phyloP scores from a whole-genome alignment of 257 asterid species.

The Parsonsia alboflavescens region DNA sequence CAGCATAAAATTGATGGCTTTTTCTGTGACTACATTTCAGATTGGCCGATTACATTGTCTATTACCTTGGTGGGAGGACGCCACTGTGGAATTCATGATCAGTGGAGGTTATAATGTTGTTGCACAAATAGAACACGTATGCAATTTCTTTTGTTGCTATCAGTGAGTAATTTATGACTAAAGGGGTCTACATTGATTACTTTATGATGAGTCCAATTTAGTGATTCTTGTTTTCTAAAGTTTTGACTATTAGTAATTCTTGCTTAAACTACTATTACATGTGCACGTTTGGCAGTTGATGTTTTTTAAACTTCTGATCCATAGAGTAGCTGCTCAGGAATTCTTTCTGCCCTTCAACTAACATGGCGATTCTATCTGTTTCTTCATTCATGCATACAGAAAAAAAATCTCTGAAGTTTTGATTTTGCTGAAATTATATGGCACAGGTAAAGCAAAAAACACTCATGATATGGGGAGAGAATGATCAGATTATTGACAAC shows the following conservation, averaged over 20 bases:
- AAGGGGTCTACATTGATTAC: not conserved
- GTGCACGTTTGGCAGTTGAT: not conserved
- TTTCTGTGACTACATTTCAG: slow-evolving; percentile 29
- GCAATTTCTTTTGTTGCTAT: not conserved
- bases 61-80: slow-evolving; percentile 96
- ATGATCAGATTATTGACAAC: slow-evolving; percentile 76
- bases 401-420: not conserved
- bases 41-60: slow-evolving; percentile 82
- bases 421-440: not conserved
- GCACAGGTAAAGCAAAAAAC: slow-evolving; percentile 80
- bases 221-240: not conserved
- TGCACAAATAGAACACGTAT: slow-evolving; percentile 50
- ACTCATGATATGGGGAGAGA: slow-evolving; percentile 90
- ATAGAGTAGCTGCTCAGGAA: not conserved
- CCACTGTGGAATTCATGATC: slow-evolving; percentile 80
- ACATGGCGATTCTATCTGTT: not conserved
- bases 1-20: not conserved
- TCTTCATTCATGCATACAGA: not conserved
- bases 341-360: not conserved
- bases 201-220: not conserved
- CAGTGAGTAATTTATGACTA: not conserved
- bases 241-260: not conserved
- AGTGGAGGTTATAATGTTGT: slow-evolving; percentile 82
- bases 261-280: not conserved
- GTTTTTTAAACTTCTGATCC: not conserved